These are phyloP conservation scores for Lodderomyces parapsilosis DNA, from an alignment of 1,139 yeast species.

Conservation along the genomic window DNA sequence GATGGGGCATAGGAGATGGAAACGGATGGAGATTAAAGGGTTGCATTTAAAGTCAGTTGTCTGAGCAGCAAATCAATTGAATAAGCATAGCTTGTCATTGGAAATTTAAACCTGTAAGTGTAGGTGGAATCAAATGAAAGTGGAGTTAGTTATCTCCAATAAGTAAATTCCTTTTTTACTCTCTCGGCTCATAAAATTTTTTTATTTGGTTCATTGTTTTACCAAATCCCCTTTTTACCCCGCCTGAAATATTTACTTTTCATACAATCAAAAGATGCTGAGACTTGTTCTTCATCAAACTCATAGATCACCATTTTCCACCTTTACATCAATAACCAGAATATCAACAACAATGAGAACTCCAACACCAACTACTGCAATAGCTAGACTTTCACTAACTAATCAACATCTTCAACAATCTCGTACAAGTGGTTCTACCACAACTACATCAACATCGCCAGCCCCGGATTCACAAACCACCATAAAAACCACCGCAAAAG, in stretches of 20 bases:
- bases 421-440: constrained; percentile 9
- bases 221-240: background rate
- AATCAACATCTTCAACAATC: constrained; percentile 20
- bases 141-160: no score
- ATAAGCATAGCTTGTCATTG: no score
- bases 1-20: no score
- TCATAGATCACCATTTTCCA: background rate
- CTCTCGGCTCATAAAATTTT: background rate
- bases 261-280: background rate
- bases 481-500: constrained; percentile 9
- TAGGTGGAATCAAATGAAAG: no score
- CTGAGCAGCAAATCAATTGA: no score
- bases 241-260: background rate
- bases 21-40: no score
- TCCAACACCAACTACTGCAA: constrained; percentile 14
- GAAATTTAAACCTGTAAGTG: no score
- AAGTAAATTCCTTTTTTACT: no score
- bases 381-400: constrained; percentile 20
- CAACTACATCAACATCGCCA: constrained; percentile 1
- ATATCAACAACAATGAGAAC: background rate
- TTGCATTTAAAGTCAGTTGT: no score
- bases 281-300: background rate
- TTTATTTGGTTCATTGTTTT: no score
- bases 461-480: constrained; percentile 5
- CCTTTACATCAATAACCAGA: background rate